Percentiles rank a stretch among this genome's conserved stretches.
These are phyloP conservation scores for Solanum arcanum DNA, from an alignment of 257 asterid genomes.

Conservation along the genomic window DNA sequence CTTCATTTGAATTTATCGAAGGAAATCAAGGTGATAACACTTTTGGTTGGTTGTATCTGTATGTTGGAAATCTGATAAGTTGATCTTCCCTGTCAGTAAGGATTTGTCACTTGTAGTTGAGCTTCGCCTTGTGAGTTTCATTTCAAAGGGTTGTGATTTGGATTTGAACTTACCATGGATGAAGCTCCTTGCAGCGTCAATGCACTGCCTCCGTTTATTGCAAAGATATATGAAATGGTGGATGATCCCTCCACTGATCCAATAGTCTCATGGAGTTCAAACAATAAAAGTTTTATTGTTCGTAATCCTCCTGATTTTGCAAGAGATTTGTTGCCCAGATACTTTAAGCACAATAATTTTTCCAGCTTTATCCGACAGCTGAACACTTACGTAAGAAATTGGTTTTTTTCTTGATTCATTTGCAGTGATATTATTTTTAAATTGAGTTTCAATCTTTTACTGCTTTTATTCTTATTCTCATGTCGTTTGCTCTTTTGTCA, in stretches of 20 bases:
- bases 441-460: neutral
- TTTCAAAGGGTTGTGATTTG: neutral
- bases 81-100: neutral
- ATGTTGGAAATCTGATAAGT: neutral
- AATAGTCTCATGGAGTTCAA: slow-evolving; percentile 69
- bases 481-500: neutral
- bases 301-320: slow-evolving; percentile 76
- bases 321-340: slow-evolving; percentile 59
- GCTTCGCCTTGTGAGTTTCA: neutral
- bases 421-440: neutral
- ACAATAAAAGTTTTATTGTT: slow-evolving; percentile 60
- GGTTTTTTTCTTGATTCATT: neutral
- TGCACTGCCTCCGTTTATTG: slow-evolving; percentile 72
- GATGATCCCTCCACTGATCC: slow-evolving; percentile 61
- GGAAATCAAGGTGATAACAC: neutral
- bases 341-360: slow-evolving; percentile 83
- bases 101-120: neutral
- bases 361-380: slow-evolving; percentile 92
- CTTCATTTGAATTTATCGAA: neutral
- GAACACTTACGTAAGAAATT: slow-evolving; percentile 60
- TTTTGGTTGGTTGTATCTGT: neutral
- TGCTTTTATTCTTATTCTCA: neutral
- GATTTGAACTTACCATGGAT: slow-evolving; percentile 37
- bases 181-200: slow-evolving; percentile 47
- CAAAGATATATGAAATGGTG: slow-evolving; percentile 89